Base-by-base conservation (phyloP, 192 early-diverging fungal species). In the Umbelopsis isabellina region DNA sequence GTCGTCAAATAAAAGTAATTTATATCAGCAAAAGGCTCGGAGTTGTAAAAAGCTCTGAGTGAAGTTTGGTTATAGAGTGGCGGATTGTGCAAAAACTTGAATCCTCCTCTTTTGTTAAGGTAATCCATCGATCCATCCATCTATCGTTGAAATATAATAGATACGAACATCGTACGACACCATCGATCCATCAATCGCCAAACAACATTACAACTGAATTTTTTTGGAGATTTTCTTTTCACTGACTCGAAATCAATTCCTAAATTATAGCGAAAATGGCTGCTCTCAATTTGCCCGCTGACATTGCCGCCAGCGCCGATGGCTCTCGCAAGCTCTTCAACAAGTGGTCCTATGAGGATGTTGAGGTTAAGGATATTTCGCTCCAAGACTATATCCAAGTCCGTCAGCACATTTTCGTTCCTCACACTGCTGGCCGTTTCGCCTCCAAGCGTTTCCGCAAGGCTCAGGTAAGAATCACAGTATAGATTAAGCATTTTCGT, bases 351-450 rank as follows among this genome's bases (percentile, higher is more conserved):
- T 95, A 91, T 72, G 93, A 95, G 71, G 91, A 92, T 81, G 88
- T 95, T 75, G 90, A 92, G 83, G 87, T 94, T 81, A 94, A 95
- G 89, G 94, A 95, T 75, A 90, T 93, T 71, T 90, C 93, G 46
- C 85, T 94, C 77, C 84, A 83, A 65, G 96, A 98, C 85, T 98
- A 97, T 88, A 84, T 98, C 74, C 91, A 92, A 85, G 86, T 98
- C 84, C 88, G 88, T 75, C 89, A 91, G 82, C 93, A 91, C 58
- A 92, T 97, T 72, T 99, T 98, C 89, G 87, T 96, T 77, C 95
- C 96, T 72, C 97, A 99, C 92, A 97, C 97, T 72, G 96, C 95
- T 71, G 97, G 96, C 72, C 95, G 97, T 79, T 98, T 96, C 86
- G 95, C 96, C 78, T 81, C 89, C 72, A 95, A 96, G 88, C 86